These are phyloP conservation scores for Gyrodon lividus DNA, from an alignment of 768 basidiomycete species.

Conservation along the genomic window DNA sequence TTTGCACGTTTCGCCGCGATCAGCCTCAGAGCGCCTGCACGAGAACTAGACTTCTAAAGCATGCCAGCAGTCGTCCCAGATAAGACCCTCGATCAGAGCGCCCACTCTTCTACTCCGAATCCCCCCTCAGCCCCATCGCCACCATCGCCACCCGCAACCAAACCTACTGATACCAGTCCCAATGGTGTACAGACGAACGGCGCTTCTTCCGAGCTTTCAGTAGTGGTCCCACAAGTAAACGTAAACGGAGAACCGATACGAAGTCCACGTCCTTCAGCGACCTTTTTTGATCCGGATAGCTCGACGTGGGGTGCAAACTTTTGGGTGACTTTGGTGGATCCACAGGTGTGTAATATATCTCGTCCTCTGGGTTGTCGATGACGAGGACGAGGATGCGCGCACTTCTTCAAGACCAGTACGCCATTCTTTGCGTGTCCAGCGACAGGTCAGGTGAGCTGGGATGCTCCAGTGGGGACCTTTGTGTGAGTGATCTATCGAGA, in stretches of 20 bases:
- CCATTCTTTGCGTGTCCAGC: slow-evolving; percentile 93
- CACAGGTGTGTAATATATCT: slow-evolving; percentile 57
- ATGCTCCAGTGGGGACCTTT: slow-evolving; percentile 85
- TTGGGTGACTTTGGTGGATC: slow-evolving; percentile 93
- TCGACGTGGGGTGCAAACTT: slow-evolving; percentile 85
- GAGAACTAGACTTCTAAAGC: not conserved
- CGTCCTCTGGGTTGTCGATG: slow-evolving; percentile 7
- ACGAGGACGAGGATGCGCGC: slow-evolving; percentile 6
- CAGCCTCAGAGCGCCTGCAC: slow-evolving; percentile 4
- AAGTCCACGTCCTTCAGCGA: slow-evolving; percentile 33
- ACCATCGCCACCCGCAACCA: slow-evolving; percentile 7
- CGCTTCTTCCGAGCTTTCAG: slow-evolving; percentile 7
- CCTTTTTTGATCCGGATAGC: slow-evolving; percentile 35
- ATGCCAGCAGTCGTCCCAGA: slow-evolving; percentile 28
- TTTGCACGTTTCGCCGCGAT: slow-evolving; percentile 11
- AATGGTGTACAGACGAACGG: slow-evolving; percentile 6
- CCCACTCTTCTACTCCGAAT: slow-evolving; percentile 4
- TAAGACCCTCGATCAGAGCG: slow-evolving; percentile 25
- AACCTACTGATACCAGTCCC: slow-evolving; percentile 5
- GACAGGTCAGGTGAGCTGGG: slow-evolving; percentile 91
- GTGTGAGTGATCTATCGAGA: slow-evolving; percentile 53
- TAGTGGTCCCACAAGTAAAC: slow-evolving; percentile 35
- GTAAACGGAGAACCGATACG: slow-evolving; percentile 34
- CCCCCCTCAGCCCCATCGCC: not conserved
- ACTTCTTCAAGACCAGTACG: slow-evolving; percentile 44